A percentile compares a stretch with the other conserved stretches of the same genome.
Conservation (phyloP, 1,284 basidiomycete genomes). For the Malassezia nana region DNA sequence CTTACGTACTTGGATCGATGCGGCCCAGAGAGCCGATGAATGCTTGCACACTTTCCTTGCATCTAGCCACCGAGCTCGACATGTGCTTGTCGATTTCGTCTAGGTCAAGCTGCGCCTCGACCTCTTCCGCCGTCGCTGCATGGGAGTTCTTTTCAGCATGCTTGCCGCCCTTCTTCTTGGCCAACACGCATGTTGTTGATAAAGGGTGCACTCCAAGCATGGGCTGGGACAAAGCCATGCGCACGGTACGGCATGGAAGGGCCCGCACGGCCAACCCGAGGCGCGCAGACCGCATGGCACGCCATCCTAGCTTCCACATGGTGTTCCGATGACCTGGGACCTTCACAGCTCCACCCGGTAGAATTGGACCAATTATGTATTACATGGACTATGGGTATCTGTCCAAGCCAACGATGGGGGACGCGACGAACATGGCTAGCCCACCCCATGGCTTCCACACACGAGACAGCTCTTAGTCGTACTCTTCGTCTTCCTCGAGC, state of each 20-base stretch:
- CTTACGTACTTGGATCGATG: conserved; percentile 15
- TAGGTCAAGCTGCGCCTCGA: conserved; percentile 10
- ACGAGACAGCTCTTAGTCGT: conserved; percentile 24
- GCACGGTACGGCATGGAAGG: background rate
- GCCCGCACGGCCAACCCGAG: background rate
- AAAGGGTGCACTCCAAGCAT: background rate
- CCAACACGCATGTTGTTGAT: background rate
- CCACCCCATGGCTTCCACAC: background rate
- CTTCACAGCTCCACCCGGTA: background rate
- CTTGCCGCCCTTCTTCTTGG: conserved; percentile 11
- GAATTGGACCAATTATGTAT: background rate
- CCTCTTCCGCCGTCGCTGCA: conserved; percentile 6
- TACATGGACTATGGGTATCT: conserved; percentile 2
- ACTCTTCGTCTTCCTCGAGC: conserved; percentile 46
- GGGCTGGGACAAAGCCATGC: background rate
- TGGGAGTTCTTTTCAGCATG: background rate
- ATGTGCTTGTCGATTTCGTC: conserved; percentile 6
- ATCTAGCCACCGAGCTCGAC: background rate
- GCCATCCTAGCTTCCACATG: background rate
- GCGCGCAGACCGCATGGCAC: background rate
- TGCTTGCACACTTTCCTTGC: conserved; percentile 7
- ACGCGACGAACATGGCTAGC: background rate
- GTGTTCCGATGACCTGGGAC: background rate
- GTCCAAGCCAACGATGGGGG: background rate
- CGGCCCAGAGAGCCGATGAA: conserved; percentile 13